These are phyloP conservation scores for Hamamelis virginiana DNA, from an alignment of 164 flowering plant species.

Conservation along the genomic window DNA sequence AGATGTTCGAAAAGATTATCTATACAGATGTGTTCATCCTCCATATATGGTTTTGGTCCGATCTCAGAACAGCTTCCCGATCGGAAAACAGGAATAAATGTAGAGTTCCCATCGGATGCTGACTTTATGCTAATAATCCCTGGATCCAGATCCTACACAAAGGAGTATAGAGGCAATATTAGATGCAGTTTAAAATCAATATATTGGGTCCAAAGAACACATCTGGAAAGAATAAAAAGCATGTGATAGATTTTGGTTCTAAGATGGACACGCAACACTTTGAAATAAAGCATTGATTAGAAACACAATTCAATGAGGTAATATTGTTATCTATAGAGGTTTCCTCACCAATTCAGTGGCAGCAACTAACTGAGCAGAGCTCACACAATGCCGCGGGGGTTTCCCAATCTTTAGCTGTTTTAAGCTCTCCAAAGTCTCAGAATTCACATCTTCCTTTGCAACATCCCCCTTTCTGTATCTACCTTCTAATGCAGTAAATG, in stretches of 20 bases:
- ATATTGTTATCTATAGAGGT: too few relatives aligned
- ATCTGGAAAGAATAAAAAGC: neutral
- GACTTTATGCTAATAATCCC: conserved; percentile 24
- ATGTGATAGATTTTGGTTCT: too few relatives aligned
- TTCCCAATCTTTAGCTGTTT: conserved; percentile 40
- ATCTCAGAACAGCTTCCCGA: conserved; percentile 66
- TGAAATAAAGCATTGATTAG: neutral
- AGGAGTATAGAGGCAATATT: neutral
- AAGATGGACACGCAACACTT: too few relatives aligned
- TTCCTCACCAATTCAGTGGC: conserved; percentile 31
- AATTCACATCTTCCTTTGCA: conserved; percentile 30
- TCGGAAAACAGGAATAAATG: conserved; percentile 40
- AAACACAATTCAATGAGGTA: neutral
- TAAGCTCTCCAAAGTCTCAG: conserved; percentile 29
- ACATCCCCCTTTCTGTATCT: conserved; percentile 30
- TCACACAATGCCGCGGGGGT: conserved; percentile 64
- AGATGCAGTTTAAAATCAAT: neutral
- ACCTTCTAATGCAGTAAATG: conserved; percentile 5
- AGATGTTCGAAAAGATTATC: conserved; percentile 48
- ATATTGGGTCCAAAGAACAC: neutral
- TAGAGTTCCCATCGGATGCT: conserved; percentile 25
- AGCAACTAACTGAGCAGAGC: conserved; percentile 40
- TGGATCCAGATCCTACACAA: conserved; percentile 29
- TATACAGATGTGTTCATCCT: conserved; percentile 54
- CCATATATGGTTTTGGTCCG: conserved; percentile 60